A percentile compares a stretch with the other conserved stretches of the same genome.
phyloP scores from a whole-genome alignment of 2,329 filamentous ascomycete genomes.

The Stagonosporopsis chrysanthemi region DNA sequence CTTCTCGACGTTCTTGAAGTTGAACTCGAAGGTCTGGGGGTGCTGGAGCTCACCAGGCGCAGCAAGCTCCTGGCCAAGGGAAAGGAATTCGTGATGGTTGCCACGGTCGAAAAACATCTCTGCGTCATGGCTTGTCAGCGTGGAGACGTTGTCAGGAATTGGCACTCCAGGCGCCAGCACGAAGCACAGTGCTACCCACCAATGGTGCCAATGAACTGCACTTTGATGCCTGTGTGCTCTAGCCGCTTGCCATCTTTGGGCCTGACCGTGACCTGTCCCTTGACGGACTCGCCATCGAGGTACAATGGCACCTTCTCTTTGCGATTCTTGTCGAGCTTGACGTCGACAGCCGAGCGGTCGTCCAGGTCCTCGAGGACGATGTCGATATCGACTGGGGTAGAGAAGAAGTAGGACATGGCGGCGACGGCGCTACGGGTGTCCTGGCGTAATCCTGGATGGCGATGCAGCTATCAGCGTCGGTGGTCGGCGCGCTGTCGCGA shows the following conservation, averaged over 20 bases:
- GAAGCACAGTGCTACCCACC: constrained; percentile 60
- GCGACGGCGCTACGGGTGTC: constrained; percentile 9
- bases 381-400: constrained; percentile 98
- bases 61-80: constrained; percentile 93
- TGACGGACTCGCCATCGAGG: constrained; percentile 98
- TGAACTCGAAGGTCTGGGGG: constrained; percentile 98
- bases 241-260: constrained; percentile 98
- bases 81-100: constrained; percentile 99
- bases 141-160: not conserved
- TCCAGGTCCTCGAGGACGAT: constrained; percentile 96
- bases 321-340: constrained; percentile 97
- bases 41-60: constrained; percentile 98
- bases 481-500: constrained; percentile 24
- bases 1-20: constrained; percentile 99
- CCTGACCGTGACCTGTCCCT: constrained; percentile 91
- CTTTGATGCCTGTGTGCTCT: constrained; percentile 98
- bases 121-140: constrained; percentile 49
- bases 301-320: constrained; percentile 96
- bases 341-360: constrained; percentile 92
- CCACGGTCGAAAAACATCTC: constrained; percentile 99
- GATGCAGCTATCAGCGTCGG: constrained; percentile 25
- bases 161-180: constrained; percentile 7
- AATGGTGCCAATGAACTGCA: constrained; percentile 99
- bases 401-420: constrained; percentile 90
- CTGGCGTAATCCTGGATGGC: constrained; percentile 24